phyloP scores from a whole-genome alignment of 1,139 yeast genomes.

The Meyerozyma sp. region DNA sequence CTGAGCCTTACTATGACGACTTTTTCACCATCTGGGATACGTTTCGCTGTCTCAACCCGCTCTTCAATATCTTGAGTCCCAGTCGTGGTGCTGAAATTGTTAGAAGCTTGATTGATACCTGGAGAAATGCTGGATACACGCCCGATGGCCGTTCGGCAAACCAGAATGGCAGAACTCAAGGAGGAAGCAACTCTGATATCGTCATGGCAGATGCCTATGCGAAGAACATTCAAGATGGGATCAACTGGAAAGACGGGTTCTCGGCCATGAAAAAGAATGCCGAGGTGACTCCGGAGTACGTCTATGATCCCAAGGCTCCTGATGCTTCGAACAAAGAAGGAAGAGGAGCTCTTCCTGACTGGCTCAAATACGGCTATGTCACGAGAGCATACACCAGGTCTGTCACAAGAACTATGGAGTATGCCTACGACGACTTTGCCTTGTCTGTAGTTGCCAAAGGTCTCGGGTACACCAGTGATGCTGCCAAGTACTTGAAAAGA shows the following conservation, averaged over 20 bases:
- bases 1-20: constrained; percentile 31
- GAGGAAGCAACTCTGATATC: constrained; percentile 36
- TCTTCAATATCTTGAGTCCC: constrained; percentile 24
- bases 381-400: constrained; percentile 26
- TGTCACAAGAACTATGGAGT: constrained; percentile 34
- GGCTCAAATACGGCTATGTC: constrained; percentile 24
- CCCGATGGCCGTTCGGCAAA: constrained; percentile 37
- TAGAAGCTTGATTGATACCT: constrained; percentile 23
- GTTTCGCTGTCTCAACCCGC: constrained; percentile 29
- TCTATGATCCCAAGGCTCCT: constrained; percentile 19
- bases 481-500: constrained; percentile 25
- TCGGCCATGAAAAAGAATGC: constrained; percentile 34
- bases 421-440: constrained; percentile 33
- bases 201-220: constrained; percentile 35
- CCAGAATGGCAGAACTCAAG: constrained; percentile 36
- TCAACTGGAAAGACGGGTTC: constrained; percentile 28
- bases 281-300: constrained; percentile 25
- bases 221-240: constrained; percentile 17
- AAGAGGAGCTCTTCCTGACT: constrained; percentile 28
- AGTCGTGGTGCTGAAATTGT: constrained; percentile 26
- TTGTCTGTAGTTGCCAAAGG: constrained; percentile 30
- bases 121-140: constrained; percentile 29
- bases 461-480: constrained; percentile 17
- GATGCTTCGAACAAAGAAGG: constrained; percentile 26
- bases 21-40: constrained; percentile 40